A percentile compares a stretch with the other conserved stretches of the same genome.
Conservation (phyloP, 306 rosid genomes). For the Bauhinia variegata region DNA sequence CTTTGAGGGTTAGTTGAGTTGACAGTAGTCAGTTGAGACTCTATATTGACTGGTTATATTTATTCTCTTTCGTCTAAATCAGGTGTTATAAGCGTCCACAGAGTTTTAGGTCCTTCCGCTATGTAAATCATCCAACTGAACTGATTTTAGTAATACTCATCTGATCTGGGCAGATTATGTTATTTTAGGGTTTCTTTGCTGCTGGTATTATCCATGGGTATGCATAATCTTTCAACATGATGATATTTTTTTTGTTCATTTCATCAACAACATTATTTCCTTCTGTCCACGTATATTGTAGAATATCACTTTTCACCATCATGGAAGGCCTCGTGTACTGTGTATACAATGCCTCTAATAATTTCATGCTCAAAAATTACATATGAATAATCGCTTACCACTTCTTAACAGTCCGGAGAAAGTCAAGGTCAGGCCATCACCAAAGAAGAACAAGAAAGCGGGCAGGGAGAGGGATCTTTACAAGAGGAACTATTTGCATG, state of each 20-base stretch:
- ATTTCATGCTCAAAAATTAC: conserved; percentile 18
- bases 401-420: conserved; percentile 70
- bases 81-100: background rate
- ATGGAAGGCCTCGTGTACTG: conserved; percentile 5
- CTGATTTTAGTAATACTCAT: no score
- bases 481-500: conserved; percentile 67
- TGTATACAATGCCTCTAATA: conserved; percentile 7
- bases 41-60: no score
- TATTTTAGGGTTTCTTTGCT: background rate
- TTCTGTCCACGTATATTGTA: conserved; percentile 2
- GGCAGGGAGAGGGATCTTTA: conserved; percentile 67
- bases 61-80: background rate
- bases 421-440: conserved; percentile 58
- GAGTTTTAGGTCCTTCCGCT: no score
- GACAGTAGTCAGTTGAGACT: no score
- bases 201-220: background rate
- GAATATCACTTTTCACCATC: no score
- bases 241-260: conserved; percentile 1
- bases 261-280: background rate
- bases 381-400: conserved; percentile 22
- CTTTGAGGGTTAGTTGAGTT: no score
- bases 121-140: no score
- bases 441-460: conserved; percentile 59
- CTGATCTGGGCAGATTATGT: no score
- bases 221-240: background rate